Base-by-base conservation (phyloP, 306 rosid genomes). In the Rosa lucieae region DNA sequence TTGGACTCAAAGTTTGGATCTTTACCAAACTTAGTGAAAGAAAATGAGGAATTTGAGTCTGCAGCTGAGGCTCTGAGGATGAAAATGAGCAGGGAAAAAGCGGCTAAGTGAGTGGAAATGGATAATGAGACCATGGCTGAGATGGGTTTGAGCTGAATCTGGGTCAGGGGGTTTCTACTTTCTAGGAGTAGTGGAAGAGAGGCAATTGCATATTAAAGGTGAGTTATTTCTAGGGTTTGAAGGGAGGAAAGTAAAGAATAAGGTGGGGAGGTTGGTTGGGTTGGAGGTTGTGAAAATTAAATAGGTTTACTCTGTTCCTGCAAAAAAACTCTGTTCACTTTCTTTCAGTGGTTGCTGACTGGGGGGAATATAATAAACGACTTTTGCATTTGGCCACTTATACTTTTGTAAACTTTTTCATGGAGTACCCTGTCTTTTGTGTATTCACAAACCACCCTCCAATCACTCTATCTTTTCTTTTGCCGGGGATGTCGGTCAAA, bases 201-300 rank as follows among this genome's bases (percentile, higher is more conserved):
- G 67, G 76, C 98, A 92, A 90, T 68, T 66, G 85, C 87, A 84
- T 73, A 52, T 80, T 52, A 56, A 69, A 80, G 76, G 86, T 76
- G 83, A 82, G 82, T 65, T 51, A 42, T 61, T 55, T 72, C 79
- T 91, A 89, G 98, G 98, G 96, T 91, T 88, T 80, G 90, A 51
- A 73, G 42, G 87, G 47, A 75, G 88, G 2, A 85, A 86, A 86
- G 96, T 74, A 88, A 91, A 71, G 92, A 88, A 95, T 83, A 80
- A 69, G 83, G 68, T 26, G 29, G 84, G 82, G 84, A 72, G 63
- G 90, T 81, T 80, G 63, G 90, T 81, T 80, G 90, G 82, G 44
- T 86, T 65, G 92, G 93, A 73, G 85, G 96, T 80, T 88, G 97
- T 89, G 93, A 84, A 90, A 90, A 90, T 90, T 92, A 77, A 89